A percentile compares a stretch with the other conserved stretches of the same genome.
These are phyloP conservation scores for Euphrasia confusa DNA, from an alignment of 257 asterid species.

Conservation along the genomic window DNA sequence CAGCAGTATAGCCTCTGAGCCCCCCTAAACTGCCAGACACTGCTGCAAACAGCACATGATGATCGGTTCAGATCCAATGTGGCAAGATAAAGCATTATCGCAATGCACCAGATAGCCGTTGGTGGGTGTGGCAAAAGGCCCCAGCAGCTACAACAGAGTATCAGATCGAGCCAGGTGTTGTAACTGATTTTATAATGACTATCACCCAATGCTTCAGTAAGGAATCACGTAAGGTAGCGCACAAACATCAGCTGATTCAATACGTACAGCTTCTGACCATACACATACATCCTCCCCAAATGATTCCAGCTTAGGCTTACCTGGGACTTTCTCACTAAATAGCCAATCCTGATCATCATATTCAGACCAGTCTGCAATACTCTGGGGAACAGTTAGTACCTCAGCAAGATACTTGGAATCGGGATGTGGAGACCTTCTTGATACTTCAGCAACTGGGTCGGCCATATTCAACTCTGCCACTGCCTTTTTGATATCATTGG, in stretches of 20 bases:
- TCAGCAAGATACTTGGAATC: conserved; percentile 52
- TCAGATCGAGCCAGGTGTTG: conserved; percentile 12
- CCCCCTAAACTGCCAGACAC: background rate
- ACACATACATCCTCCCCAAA: conserved; percentile 34
- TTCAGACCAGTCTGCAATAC: conserved; percentile 41
- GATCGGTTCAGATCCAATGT: background rate
- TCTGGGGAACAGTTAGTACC: conserved; percentile 48
- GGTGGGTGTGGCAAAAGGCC: background rate
- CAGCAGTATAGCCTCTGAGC: conserved; percentile 2
- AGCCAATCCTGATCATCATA: conserved; percentile 61
- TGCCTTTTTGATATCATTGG: conserved; percentile 24
- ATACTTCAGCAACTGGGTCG: conserved; percentile 37
- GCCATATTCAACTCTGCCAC: conserved; percentile 23
- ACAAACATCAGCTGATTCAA: conserved; percentile 53
- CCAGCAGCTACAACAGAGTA: conserved; percentile 10
- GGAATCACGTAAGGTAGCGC: conserved; percentile 84
- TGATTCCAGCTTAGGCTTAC: conserved; percentile 24
- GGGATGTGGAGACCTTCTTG: conserved; percentile 63
- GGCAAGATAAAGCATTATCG: background rate
- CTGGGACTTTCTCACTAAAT: conserved; percentile 33
- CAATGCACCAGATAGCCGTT: background rate
- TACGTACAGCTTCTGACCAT: conserved; percentile 59
- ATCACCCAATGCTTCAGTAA: conserved; percentile 36
- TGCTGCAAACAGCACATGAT: background rate
- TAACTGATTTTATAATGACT: background rate